Evolutionary conservation across 2,329 filamentous ascomycete species (phyloP), one percentile per base, ranked within the genome.

Genomic region (Xylaria polymorpha): DNA sequence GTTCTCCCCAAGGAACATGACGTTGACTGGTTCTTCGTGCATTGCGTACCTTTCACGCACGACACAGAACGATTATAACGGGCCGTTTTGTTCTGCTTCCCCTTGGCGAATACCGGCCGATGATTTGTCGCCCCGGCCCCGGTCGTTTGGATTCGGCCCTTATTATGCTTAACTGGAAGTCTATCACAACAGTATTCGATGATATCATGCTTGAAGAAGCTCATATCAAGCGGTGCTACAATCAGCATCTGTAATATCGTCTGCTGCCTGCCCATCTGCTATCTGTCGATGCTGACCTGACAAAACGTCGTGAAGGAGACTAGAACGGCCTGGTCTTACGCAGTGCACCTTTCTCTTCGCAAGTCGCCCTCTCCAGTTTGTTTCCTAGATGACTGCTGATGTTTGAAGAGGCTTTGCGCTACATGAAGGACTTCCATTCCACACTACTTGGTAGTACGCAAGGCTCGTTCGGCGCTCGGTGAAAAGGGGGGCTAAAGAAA

Each of bases 111-210:
- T n/a, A 10, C n/a, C 39, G 0, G 18, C 32, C 18, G 37, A 32
- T 53, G 43, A 41, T 53, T 57, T 48, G 44, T 29, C 41, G 25
- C 22, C 25, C 29, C 29, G 2, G 22, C 29, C 44, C 43, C 56
- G 61, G 51, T 18, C 22, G 9, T 56, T 62, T 41, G 50, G 35
- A 66, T 68, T 68, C 62, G 58, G 61, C 25, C 66, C 50, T 64
- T 61, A 29, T 61, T 39, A 46, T 66, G 51, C 32, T 56, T 61
- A 56, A 60, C 2, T 48, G 8, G 14, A 51, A 61, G 20, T 37
- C 25, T 58, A 58, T 29, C 37, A 18, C 55, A 39, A 56, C 10
- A 20, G 43, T 12, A 29, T 51, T 18, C 15, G 56, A 29, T 18
- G 22, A 43, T 51, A 41, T 43, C 39, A 15, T 44, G 35, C 37